These are phyloP conservation scores for Sporodiniella umbellata DNA, from an alignment of 371 early-diverging fungal genomes.

Conservation along the genomic window DNA sequence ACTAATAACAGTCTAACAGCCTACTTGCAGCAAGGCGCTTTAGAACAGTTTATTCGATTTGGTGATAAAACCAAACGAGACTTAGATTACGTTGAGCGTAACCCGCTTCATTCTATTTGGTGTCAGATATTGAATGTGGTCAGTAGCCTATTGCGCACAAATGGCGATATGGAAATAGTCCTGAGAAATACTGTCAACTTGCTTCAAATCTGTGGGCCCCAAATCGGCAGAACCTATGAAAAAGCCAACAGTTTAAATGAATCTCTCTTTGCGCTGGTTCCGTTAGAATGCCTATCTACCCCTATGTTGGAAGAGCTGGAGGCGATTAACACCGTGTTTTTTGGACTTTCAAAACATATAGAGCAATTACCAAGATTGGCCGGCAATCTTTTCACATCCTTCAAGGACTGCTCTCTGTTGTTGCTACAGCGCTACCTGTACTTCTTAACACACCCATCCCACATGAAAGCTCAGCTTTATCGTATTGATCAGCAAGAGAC, in stretches of 20 bases:
- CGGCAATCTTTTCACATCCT: conserved; percentile 26
- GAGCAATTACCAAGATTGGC: conserved; percentile 19
- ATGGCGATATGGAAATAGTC: conserved; percentile 12
- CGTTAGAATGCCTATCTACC: conserved; percentile 34
- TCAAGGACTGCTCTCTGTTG: conserved; percentile 29
- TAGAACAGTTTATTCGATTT: conserved; percentile 39
- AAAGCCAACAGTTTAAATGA: conserved; percentile 27
- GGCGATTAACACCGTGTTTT: conserved; percentile 33
- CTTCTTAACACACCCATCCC: conserved; percentile 39
- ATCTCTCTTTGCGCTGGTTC: conserved; percentile 20
- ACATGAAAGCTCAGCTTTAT: conserved; percentile 42
- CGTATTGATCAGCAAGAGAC: conserved; percentile 31
- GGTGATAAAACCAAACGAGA: conserved; percentile 12
- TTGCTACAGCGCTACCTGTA: conserved; percentile 40
- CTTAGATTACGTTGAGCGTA: conserved; percentile 18
- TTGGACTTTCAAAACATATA: conserved; percentile 22
- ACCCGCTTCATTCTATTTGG: conserved; percentile 41
- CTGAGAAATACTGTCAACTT: conserved; percentile 20
- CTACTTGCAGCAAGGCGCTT: conserved; percentile 21
- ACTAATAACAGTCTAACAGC: conserved; percentile 32
- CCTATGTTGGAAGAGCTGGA: conserved; percentile 40
- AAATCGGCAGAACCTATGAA: conserved; percentile 31
- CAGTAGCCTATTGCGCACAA: conserved; percentile 21
- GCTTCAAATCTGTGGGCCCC: conserved; percentile 37
- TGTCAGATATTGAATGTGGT: conserved; percentile 37